Conservation (phyloP, 2,329 filamentous ascomycete species). For the Ceratocystiopsis sp. region DNA sequence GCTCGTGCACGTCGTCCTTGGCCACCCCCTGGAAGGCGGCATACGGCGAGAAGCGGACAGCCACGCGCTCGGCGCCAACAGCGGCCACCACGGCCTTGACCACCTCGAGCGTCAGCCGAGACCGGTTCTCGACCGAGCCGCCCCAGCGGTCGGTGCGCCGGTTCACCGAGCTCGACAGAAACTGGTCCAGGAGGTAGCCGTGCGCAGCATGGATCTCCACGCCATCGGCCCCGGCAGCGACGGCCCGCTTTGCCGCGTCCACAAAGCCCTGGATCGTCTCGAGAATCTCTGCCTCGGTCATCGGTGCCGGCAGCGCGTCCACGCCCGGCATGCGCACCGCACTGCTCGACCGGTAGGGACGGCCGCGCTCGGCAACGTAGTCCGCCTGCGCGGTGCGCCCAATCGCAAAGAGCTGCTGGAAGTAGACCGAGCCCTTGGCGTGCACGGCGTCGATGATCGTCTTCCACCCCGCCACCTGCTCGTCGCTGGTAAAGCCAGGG, state of each 20-base stretch:
- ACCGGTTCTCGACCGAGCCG: constrained; percentile 55
- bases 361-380: constrained; percentile 15
- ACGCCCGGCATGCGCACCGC: constrained; percentile 26
- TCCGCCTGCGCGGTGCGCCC: constrained; percentile 22
- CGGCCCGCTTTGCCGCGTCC: constrained; percentile 32
- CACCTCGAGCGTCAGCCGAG: constrained; percentile 49
- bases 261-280: constrained; percentile 42
- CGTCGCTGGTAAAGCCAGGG: constrained; percentile 38
- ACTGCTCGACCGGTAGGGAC: constrained; percentile 19
- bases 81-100: constrained; percentile 37
- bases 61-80: constrained; percentile 30
- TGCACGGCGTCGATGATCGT: constrained; percentile 44
- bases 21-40: constrained; percentile 38
- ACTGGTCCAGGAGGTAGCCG: constrained; percentile 57
- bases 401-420: constrained; percentile 38
- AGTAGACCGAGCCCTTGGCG: constrained; percentile 40
- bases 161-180: constrained; percentile 53
- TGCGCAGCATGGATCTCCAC: constrained; percentile 64
- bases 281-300: constrained; percentile 50
- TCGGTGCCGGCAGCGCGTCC: constrained; percentile 30
- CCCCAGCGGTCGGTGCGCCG: constrained; percentile 50
- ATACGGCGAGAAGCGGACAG: constrained; percentile 37
- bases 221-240: constrained; percentile 49
- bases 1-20: constrained; percentile 19
- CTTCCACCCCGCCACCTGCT: constrained; percentile 41